These are phyloP conservation scores for Oryza meyeriana DNA, from an alignment of 176 grass and related monocot species.

Conservation along the genomic window DNA sequence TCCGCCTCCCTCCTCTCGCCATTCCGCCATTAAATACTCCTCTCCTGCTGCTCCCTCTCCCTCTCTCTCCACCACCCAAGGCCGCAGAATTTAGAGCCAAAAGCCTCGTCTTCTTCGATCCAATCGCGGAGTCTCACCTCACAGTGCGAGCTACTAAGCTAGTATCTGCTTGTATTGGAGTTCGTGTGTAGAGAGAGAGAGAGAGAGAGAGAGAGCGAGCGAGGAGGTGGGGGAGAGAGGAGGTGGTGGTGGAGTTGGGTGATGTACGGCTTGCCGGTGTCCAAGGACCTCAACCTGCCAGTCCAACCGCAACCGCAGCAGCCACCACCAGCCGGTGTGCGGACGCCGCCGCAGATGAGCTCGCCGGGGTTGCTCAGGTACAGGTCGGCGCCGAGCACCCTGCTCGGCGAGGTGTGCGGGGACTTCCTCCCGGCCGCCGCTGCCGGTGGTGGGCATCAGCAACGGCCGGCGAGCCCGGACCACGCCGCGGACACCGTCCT, in stretches of 20 bases:
- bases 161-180: neutral
- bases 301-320: conserved; percentile 24
- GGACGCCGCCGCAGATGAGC: conserved; percentile 60
- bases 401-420: conserved; percentile 63
- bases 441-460: neutral
- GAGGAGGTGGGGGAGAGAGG: neutral
- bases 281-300: conserved; percentile 86
- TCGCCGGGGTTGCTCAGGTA: conserved; percentile 72
- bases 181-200: neutral
- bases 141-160: neutral
- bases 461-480: neutral
- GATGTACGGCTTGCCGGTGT: conserved; percentile 76
- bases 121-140: too few relatives aligned
- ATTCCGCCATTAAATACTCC: conserved; percentile 13
- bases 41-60: neutral
- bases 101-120: neutral
- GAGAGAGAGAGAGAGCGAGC: neutral
- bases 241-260: neutral
- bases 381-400: conserved; percentile 73
- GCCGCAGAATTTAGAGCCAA: neutral
- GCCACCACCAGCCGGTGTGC: neutral
- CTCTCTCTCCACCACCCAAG: neutral
- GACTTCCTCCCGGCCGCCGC: conserved; percentile 34
- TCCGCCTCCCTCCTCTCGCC: neutral
- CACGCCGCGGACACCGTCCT: conserved; percentile 57